Conservation (phyloP, 2,329 filamentous ascomycete genomes). For the Celoporthe dispersa region DNA sequence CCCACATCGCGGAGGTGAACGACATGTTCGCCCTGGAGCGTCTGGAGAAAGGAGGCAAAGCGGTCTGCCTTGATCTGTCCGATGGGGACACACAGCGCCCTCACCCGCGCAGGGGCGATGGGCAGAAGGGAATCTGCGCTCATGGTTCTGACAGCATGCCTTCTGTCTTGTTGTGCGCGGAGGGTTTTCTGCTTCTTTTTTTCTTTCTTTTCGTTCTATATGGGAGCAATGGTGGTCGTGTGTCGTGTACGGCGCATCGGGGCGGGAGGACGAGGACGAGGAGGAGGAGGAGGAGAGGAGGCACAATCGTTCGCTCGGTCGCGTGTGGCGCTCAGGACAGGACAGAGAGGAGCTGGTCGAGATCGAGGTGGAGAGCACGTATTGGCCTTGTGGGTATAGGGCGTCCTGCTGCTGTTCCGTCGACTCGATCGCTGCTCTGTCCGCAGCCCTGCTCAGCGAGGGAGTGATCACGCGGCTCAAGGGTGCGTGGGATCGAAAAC, state of each 20-base stretch:
- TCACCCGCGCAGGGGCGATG: constrained; percentile 87
- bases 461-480: constrained; percentile 18
- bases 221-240: constrained; percentile 13
- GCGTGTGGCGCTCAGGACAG: constrained; percentile 12
- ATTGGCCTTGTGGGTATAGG: background rate
- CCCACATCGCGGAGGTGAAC: constrained; percentile 85
- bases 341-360: background rate
- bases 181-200: too few species aligned
- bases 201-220: constrained; percentile 13
- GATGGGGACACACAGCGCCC: constrained; percentile 83
- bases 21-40: constrained; percentile 78
- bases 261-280: background rate
- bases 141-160: constrained; percentile 55
- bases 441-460: constrained; percentile 20
- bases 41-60: constrained; percentile 78
- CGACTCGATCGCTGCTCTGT: constrained; percentile 20
- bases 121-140: constrained; percentile 87
- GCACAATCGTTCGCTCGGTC: background rate
- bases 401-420: background rate
- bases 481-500: constrained; percentile 7
- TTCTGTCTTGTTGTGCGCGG: constrained; percentile 3
- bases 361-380: constrained; percentile 3
- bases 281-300: too few species aligned
- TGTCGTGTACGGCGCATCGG: constrained; percentile 12
- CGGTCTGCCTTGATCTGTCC: constrained; percentile 82